Percentiles rank a stretch among this genome's conserved stretches.
Evolutionary conservation across 768 basidiomycete genomes (phyloP).

Genomic region (Boletus fagicola): DNA sequence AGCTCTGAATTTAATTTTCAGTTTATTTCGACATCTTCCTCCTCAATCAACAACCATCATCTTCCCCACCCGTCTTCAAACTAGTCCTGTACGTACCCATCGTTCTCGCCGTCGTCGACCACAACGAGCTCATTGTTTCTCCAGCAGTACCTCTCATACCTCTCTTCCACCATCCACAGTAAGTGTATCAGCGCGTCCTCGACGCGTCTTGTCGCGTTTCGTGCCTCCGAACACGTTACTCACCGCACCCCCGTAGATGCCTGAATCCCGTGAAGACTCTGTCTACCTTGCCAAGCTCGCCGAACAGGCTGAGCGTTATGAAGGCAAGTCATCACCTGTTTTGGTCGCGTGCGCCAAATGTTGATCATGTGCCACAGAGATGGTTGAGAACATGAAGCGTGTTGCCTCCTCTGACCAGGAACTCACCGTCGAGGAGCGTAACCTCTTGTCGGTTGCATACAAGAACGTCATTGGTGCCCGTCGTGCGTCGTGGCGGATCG

Average conservation of each 20-base stretch:
- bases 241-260: conserved; percentile 50
- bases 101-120: conserved; percentile 30
- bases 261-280: conserved; percentile 85
- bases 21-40: conserved; percentile 48
- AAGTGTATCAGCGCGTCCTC: conserved; percentile 36
- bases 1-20: conserved; percentile 64
- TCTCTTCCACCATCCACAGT: conserved; percentile 40
- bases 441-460: conserved; percentile 96
- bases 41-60: conserved; percentile 47
- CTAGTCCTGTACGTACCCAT: conserved; percentile 38
- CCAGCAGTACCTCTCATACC: conserved; percentile 16
- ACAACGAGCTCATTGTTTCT: conserved; percentile 37
- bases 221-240: conserved; percentile 17
- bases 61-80: conserved; percentile 37
- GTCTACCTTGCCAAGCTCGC: conserved; percentile 99
- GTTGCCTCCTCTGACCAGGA: conserved; percentile 98
- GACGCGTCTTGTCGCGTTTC: conserved; percentile 36
- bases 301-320: conserved; percentile 99
- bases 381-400: conserved; percentile 99
- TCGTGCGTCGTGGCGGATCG: conserved; percentile 96
- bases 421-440: conserved; percentile 97
- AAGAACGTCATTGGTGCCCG: conserved; percentile 99
- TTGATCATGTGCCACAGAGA: conserved; percentile 51
- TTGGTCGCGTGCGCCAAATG: conserved; percentile 15
- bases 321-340: conserved; percentile 53